Percentiles rank a stretch among this genome's conserved stretches.
Conservation (phyloP, 1,284 basidiomycete species). For the Boletellus dicymbophilus region DNA sequence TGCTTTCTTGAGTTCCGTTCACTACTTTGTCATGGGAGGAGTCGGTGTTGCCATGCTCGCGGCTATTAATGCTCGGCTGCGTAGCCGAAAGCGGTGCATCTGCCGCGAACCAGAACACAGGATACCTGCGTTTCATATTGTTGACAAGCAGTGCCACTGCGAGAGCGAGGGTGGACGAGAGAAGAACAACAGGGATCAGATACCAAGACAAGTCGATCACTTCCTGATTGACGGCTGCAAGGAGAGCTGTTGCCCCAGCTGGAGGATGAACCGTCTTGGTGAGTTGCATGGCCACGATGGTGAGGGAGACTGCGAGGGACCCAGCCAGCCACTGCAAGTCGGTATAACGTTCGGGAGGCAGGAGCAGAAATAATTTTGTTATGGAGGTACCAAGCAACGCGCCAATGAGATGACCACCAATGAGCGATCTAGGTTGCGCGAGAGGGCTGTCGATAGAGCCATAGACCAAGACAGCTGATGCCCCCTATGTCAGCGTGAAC, state of each 20-base stretch:
- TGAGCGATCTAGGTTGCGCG: slow-evolving; percentile 59
- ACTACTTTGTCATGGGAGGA: neutral
- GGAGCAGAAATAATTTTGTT: slow-evolving; percentile 55
- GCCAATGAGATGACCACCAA: slow-evolving; percentile 38
- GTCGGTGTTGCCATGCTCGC: neutral
- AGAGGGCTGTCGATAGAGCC: slow-evolving; percentile 60
- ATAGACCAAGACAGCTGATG: slow-evolving; percentile 60
- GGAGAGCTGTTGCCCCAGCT: slow-evolving; percentile 51
- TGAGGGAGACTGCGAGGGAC: slow-evolving; percentile 50
- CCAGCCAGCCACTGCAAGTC: slow-evolving; percentile 57
- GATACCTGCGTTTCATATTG: slow-evolving; percentile 60
- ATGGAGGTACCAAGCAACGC: slow-evolving; percentile 46
- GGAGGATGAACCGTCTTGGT: slow-evolving; percentile 64
- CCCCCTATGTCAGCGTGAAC: slow-evolving; percentile 58
- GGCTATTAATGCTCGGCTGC: neutral
- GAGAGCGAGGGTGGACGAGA: slow-evolving; percentile 52
- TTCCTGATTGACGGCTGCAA: slow-evolving; percentile 49
- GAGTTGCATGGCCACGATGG: slow-evolving; percentile 49
- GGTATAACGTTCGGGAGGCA: slow-evolving; percentile 43
- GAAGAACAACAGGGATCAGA: slow-evolving; percentile 58
- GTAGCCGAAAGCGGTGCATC: neutral
- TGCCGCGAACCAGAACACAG: slow-evolving; percentile 51
- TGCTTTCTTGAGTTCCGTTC: neutral
- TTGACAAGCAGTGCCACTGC: slow-evolving; percentile 55
- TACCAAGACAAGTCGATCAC: slow-evolving; percentile 58